These are phyloP conservation scores for Onygena corvina DNA, from an alignment of 2,329 filamentous ascomycete genomes.

Conservation along the genomic window DNA sequence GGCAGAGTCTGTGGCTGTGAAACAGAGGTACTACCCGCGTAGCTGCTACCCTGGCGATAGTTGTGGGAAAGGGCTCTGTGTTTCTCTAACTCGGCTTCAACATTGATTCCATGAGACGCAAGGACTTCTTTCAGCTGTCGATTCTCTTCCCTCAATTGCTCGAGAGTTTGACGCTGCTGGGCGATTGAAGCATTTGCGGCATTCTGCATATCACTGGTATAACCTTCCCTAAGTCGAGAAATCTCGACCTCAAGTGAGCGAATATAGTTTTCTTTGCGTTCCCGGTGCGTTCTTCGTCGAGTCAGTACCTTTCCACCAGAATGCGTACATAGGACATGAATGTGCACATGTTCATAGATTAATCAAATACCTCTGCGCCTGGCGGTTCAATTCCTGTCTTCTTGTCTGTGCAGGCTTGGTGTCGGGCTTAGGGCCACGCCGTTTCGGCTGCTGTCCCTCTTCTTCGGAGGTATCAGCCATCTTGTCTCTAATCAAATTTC, in stretches of 20 bases:
- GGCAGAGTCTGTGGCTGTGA: slow-evolving; percentile 21
- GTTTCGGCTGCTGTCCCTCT: slow-evolving; percentile 80
- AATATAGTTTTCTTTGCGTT: slow-evolving; percentile 93
- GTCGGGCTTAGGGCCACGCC: slow-evolving; percentile 88
- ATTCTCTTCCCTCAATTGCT: slow-evolving; percentile 67
- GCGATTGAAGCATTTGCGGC: slow-evolving; percentile 34
- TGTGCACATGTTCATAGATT: neutral
- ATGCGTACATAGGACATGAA: neutral
- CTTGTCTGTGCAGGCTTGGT: slow-evolving; percentile 87
- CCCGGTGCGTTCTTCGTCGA: slow-evolving; percentile 73
- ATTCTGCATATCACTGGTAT: slow-evolving; percentile 53
- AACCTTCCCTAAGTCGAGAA: slow-evolving; percentile 64
- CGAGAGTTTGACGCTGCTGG: slow-evolving; percentile 64
- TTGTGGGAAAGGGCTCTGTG: slow-evolving; percentile 19
- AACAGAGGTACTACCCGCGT: slow-evolving; percentile 28
- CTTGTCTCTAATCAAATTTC: neutral
- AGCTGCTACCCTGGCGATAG: slow-evolving; percentile 30
- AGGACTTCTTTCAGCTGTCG: slow-evolving; percentile 56
- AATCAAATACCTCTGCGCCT: slow-evolving; percentile 69
- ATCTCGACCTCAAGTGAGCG: slow-evolving; percentile 88
- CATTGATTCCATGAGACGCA: slow-evolving; percentile 46
- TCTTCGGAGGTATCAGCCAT: slow-evolving; percentile 10
- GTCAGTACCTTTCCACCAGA: neutral
- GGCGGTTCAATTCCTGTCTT: slow-evolving; percentile 84
- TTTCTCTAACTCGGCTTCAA: slow-evolving; percentile 38